Evolutionary conservation across 2,329 filamentous ascomycete genomes (phyloP), one percentile per base, ranked within the genome.

Genomic region (Penicillium janthinellum): DNA sequence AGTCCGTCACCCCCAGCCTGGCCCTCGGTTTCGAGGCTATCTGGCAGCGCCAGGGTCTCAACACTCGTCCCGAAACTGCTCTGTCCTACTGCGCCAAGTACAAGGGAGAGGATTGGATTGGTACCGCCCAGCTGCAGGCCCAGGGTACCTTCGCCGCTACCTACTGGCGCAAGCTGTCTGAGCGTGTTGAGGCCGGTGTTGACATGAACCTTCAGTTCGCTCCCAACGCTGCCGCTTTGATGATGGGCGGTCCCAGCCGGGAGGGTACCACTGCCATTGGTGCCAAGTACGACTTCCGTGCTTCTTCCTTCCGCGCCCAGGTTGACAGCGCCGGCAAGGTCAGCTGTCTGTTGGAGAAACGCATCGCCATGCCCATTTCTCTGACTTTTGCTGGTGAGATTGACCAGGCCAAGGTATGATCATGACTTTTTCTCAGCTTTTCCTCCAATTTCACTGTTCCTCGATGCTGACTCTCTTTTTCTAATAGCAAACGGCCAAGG

Each of bases 251-350:
- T 49, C 76, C 88, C 56, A 86, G 88, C 77, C 94, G 92, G 78
- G 93, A 99, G 78, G 95, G 95, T 57, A 85, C 91, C 62, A 93
- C 96, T 56, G 92, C 93, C 56, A 85, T 98, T 71, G 95, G 94
- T 72, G 91, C 92, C 75, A 99, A 99, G 81, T 99, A 99, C 81
- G 94, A 97, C 77, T 99, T 99, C 87, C 87, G 91, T 74, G 91
- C 92, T 81, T 95, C 91, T 57, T 95, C 92, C 53, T 96, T 97
- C 88, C 88, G 94, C 67, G 95, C 94, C 47, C 95, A 99, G 81
- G 86, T 98, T 70, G 95, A 99, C 81, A 96, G 92, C 72, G 88
- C 91, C 76, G 95, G 95, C 77, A 96, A 96, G 83, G 84, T 99
- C 62, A 91, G 90, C 79, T 95, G 92, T 75, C 81, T 97, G 72